Base-by-base conservation (phyloP, 2,329 filamentous ascomycete species). In the Rhytidhysteron rufulum region DNA sequence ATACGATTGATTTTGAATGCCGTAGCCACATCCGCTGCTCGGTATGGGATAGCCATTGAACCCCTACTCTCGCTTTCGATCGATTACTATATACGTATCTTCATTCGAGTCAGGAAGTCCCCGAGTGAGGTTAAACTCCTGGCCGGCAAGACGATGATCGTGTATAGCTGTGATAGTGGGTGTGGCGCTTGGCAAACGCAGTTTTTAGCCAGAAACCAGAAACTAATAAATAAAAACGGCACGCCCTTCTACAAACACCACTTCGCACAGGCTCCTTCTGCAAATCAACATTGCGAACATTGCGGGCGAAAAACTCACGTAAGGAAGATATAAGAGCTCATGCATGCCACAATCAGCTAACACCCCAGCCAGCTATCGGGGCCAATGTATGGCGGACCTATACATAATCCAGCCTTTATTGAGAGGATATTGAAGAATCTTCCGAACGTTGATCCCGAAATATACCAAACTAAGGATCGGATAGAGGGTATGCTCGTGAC, bases 121-220 rank as follows among this genome's bases (percentile, higher is more conserved):
- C 86, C 89, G 0, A 83, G 83, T 3, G 83, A 88, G 40, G 90
- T 96, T 59, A 98, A 97, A 63, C 90, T 94, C 48, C 74, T 89
- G 16, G 87, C 88, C 2, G 85, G 88, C 25, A 96, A 91, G 65
- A 93, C 86, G 0, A 96, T 98, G 90, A 49, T 94, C 6, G 82
- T 94, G 0, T 95, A 95, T 67, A 89, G 83, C 61, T 98, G 93
- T 63, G 90, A 95, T 58, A 70, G 77, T 6, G 93, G 93, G 9
- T 98, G 93, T 57, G 88, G 90, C n/a, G 81, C 90, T 4, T 97
- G 88, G 88, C 78, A 83, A 39, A 90, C 83, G 1, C 91, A 97
- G 54, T 79, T 80, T 31, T 67, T 97, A 35, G 81, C 86, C 34
- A 80, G 79, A 41, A 86, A 86, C 54, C 85, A 79, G 48, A 68